Conservation (phyloP, 177 flowering plant species). For the Vitis hybrid region DNA sequence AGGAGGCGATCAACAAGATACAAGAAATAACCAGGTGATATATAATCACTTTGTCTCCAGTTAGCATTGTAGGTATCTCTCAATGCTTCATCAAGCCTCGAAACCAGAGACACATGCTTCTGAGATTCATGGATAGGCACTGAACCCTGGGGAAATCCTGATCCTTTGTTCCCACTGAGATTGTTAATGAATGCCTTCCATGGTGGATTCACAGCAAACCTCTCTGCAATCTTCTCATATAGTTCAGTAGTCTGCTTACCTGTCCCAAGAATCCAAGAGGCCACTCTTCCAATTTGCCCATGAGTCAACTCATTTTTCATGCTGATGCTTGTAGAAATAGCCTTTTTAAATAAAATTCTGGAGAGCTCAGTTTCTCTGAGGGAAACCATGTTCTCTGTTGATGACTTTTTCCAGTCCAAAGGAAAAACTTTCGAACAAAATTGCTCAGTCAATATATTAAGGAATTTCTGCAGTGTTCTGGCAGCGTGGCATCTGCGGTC, state of each 20-base stretch:
- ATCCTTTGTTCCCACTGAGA: not conserved
- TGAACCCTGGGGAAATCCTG: not conserved
- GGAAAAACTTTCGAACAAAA: conserved; percentile 11
- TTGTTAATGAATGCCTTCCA: conserved; percentile 10
- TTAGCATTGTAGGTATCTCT: not conserved
- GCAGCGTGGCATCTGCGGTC: conserved; percentile 2
- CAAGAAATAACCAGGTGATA: conserved; percentile 10
- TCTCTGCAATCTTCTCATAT: not conserved
- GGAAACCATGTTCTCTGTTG: conserved; percentile 9
- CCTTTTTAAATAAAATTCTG: not conserved
- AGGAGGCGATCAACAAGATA: conserved; percentile 13
- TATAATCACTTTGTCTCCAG: not conserved
- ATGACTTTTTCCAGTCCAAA: conserved; percentile 6
- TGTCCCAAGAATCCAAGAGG: conserved; percentile 10
- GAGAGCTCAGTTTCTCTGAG: conserved; percentile 12
- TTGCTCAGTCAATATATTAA: conserved; percentile 3
- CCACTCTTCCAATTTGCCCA: conserved; percentile 14
- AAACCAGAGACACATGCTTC: not conserved
- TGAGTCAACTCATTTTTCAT: not conserved
- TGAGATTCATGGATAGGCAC: not conserved
- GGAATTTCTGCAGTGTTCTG: conserved; percentile 16
- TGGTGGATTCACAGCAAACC: not conserved
- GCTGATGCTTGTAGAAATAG: not conserved
- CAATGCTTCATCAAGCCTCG: conserved; percentile 3
- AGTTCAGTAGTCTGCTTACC: conserved; percentile 1